Conservation (phyloP, 169 alveolate species). For the Babesia bigemina region DNA sequence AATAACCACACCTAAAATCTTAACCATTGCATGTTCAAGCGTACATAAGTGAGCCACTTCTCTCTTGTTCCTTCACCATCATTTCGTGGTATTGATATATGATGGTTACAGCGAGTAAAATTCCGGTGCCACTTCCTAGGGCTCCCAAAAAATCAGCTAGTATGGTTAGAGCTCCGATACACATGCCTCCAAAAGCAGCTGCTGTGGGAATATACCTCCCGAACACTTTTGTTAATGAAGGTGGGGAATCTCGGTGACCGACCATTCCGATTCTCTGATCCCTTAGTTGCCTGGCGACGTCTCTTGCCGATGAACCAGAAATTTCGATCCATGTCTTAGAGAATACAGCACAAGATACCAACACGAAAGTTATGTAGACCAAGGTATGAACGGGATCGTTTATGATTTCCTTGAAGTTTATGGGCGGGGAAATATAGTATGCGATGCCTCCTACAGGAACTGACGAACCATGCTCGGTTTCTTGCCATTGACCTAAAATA, state of each 20-base stretch:
- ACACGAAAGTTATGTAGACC: slow-evolving; percentile 95
- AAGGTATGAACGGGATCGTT: slow-evolving; percentile 97
- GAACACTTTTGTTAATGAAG: slow-evolving; percentile 78
- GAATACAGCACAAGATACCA: slow-evolving; percentile 98
- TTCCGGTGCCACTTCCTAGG: slow-evolving; percentile 99
- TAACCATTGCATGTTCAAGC: slow-evolving; percentile 18
- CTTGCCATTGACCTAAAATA: slow-evolving; percentile 96
- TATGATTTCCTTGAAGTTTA: slow-evolving; percentile 87
- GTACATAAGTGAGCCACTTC: slow-evolving; percentile 84
- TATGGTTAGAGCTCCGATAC: slow-evolving; percentile 98
- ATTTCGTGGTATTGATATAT: slow-evolving; percentile 98
- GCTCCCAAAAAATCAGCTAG: slow-evolving; percentile 99
- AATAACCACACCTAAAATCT: background rate
- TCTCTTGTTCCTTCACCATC: slow-evolving; percentile 93
- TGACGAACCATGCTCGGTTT: slow-evolving; percentile 92
- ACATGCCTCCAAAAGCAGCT: slow-evolving; percentile 99
- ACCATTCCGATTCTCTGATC: slow-evolving; percentile 93
- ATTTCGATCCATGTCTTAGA: slow-evolving; percentile 99
- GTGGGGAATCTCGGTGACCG: slow-evolving; percentile 82
- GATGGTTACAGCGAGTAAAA: slow-evolving; percentile 96
- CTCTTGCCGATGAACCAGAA: slow-evolving; percentile 98
- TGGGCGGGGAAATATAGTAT: slow-evolving; percentile 98
- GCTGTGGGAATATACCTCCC: slow-evolving; percentile 98
- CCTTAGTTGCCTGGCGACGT: slow-evolving; percentile 98
- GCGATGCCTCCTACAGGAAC: slow-evolving; percentile 99